Evolutionary conservation across 2,329 filamentous ascomycete species (phyloP).

Genomic region (Paracamarosporium sp.): DNA sequence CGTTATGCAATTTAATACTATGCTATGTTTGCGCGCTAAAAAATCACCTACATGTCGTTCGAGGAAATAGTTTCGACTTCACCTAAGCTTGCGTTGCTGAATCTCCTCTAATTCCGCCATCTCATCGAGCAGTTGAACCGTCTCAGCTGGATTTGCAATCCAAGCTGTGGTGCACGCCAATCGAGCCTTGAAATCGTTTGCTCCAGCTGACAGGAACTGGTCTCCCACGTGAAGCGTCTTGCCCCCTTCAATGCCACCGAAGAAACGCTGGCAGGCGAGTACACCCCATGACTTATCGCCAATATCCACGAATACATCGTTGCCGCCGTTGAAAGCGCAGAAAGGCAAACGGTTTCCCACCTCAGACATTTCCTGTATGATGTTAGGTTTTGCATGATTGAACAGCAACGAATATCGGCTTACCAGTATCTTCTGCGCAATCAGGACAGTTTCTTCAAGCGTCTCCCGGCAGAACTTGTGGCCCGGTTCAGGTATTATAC

Average conservation of each 20-base stretch:
- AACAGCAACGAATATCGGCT: conserved; percentile 2
- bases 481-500: conserved; percentile 62
- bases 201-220: conserved; percentile 87
- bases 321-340: conserved; percentile 97
- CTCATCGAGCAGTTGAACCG: conserved; percentile 87
- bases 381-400: conserved; percentile 15
- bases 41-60: too few species aligned
- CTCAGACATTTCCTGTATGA: conserved; percentile 69
- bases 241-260: conserved; percentile 75
- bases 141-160: conserved; percentile 93
- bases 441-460: conserved; percentile 93
- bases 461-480: conserved; percentile 82
- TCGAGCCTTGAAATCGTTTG: conserved; percentile 96
- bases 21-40: too few species aligned
- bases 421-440: conserved; percentile 85
- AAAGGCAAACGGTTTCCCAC: conserved; percentile 79
- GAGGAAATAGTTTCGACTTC: too few species aligned
- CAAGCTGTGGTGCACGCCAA: conserved; percentile 93
- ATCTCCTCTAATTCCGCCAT: conserved; percentile 58
- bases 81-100: conserved; percentile 46
- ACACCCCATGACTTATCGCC: conserved; percentile 98
- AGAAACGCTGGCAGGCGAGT: conserved; percentile 88
- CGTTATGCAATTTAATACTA: too few species aligned
- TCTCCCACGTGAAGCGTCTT: conserved; percentile 93
- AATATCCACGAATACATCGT: conserved; percentile 98